These are phyloP conservation scores for Quercus gilva DNA, from an alignment of 306 rosid genomes.

Conservation along the genomic window DNA sequence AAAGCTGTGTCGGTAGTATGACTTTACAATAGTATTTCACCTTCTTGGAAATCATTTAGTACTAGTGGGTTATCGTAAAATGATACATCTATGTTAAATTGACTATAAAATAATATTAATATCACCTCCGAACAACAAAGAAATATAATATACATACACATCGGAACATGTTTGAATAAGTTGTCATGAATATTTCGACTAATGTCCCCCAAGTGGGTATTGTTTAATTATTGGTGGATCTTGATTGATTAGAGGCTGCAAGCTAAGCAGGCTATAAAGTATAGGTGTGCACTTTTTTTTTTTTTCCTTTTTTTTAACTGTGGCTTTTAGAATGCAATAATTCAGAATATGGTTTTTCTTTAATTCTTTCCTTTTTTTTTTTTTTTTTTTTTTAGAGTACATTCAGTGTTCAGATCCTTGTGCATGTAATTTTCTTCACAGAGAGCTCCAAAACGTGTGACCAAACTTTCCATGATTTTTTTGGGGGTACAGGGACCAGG, in stretches of 20 bases:
- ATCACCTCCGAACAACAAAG: neutral
- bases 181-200: neutral
- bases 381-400: too few species aligned
- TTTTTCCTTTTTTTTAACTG: neutral
- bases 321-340: neutral
- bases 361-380: too few species aligned
- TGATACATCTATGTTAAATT: neutral
- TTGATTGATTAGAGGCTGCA: conserved; percentile 24
- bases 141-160: neutral
- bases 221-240: neutral
- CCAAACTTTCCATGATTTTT: conserved; percentile 16
- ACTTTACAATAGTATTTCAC: neutral
- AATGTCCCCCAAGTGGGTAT: conserved; percentile 4
- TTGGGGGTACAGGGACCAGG: conserved; percentile 14
- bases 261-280: conserved; percentile 1
- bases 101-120: neutral
- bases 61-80: neutral
- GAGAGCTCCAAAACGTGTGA: neutral
- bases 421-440: neutral
- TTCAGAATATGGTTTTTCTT: neutral
- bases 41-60: neutral
- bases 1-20: conserved; percentile 13
- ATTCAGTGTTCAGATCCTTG: neutral
- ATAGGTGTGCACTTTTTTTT: neutral
- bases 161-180: neutral